Base-by-base conservation (phyloP, 2,329 filamentous ascomycete species). In the Hymenoscyphus occultus region DNA sequence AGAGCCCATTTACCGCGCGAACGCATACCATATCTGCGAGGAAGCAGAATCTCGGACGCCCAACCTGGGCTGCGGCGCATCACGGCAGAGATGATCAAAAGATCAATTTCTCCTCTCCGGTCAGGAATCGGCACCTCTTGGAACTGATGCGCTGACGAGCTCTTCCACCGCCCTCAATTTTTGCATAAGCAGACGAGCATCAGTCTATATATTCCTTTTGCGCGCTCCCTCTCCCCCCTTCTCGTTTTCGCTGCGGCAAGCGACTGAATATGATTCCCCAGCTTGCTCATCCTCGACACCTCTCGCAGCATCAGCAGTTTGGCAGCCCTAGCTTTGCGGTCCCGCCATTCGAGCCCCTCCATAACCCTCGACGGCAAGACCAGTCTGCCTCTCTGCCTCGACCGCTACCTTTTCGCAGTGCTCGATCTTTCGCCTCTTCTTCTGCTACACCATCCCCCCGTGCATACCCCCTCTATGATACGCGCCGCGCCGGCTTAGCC, bases 191-290 rank as follows among this genome's bases (percentile, higher is more conserved):
- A 60, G 35, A 56, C 63, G 13, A 67, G 56, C 63, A 64, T 61
- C 65, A 63, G 32, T 66, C 65, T 67, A 68, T 68, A 69, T 63
- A 63, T 54, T 31, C 28, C 16, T 40, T 45, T 64, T 67, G 60
- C 60, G 63, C 42, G 14, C 40, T 16, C 22, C 7, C 12, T 1
- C 32, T 14, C 60, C 10, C 35, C 31, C 48, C 7, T 31, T 28
- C 28, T 56, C 32, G 59, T 62, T 61, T 40, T 65, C 39, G 60
- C 58, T 56, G 58, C 65, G 65, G 58, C 64, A 67, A 68, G 59
- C 63, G 56, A 67, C 64, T 68, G 73, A 81, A 76, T 61, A 82
- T 82, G 80, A 78, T 80, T 76, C 80, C 80, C 69, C 80, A 80
- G 69, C 76, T 82, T 72, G 78, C 78, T 67, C 74, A 78, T 57